Evolutionary conservation across 2,329 filamentous ascomycete genomes (phyloP).

Genomic region (Fusarium brachygibbosum): DNA sequence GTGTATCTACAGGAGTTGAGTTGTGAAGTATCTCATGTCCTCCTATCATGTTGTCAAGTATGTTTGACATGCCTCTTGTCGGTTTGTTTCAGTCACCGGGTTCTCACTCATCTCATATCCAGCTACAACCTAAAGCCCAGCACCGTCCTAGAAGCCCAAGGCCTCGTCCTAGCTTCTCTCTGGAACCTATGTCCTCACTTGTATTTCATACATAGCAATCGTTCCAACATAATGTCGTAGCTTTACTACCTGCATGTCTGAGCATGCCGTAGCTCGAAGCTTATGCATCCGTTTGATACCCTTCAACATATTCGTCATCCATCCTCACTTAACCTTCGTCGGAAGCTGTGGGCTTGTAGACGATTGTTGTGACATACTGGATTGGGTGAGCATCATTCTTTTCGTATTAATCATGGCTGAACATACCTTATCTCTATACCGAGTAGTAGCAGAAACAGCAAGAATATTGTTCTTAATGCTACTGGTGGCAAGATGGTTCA

Average conservation of each 20-base stretch:
- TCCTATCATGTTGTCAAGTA: not conserved
- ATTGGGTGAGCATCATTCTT: constrained; percentile 26
- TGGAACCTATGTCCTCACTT: not conserved
- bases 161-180: not conserved
- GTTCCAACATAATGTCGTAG: constrained; percentile 29
- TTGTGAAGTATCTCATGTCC: not conserved
- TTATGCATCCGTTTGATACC: not conserved
- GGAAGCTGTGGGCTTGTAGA: constrained; percentile 89
- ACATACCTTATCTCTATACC: constrained; percentile 92
- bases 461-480: constrained; percentile 98
- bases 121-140: constrained; percentile 1
- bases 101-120: not conserved
- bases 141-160: too few species aligned
- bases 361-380: constrained; percentile 96
- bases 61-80: constrained; percentile 6
- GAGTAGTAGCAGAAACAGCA: constrained; percentile 95
- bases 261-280: constrained; percentile 10
- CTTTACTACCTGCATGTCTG: constrained; percentile 3
- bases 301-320: constrained; percentile 2
- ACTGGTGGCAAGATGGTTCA: constrained; percentile 97
- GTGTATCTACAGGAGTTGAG: constrained; percentile 13
- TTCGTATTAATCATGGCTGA: not conserved
- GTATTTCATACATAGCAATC: constrained; percentile 17
- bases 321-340: constrained; percentile 58
- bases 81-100: not conserved